Conservation (phyloP, 1,284 basidiomycete species). For the Melanopsichium pennsylvanicum region DNA sequence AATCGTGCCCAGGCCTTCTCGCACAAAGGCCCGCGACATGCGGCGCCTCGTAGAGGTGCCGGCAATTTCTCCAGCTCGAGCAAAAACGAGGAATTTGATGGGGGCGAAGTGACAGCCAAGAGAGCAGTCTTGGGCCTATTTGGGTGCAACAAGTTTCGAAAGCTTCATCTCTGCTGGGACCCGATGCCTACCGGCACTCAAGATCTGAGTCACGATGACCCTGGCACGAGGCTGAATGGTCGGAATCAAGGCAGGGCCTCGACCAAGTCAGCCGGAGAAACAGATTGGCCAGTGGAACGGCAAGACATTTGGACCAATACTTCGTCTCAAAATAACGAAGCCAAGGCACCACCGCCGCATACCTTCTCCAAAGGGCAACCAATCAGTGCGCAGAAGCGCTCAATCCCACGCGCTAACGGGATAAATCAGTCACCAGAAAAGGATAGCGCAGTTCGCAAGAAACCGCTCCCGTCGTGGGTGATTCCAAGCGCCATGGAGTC, state of each 20-base stretch:
- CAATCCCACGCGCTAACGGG: neutral
- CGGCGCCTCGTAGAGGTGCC: constrained; percentile 22
- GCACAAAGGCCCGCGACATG: constrained; percentile 29
- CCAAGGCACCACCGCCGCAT: constrained; percentile 21
- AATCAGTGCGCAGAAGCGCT: neutral
- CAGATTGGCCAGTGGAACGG: constrained; percentile 49
- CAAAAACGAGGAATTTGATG: neutral
- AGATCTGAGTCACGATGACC: neutral
- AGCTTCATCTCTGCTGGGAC: constrained; percentile 37
- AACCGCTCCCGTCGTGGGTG: constrained; percentile 1
- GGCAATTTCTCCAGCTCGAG: constrained; percentile 10
- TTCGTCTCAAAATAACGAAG: constrained; percentile 25
- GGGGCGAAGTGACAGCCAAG: neutral
- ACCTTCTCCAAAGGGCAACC: neutral
- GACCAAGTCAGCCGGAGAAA: neutral
- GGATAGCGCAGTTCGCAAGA: too few relatives aligned
- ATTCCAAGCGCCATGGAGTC: constrained; percentile 13
- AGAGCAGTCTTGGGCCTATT: constrained; percentile 4
- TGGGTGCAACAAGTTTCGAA: constrained; percentile 14
- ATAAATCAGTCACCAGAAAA: neutral
- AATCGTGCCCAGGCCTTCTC: neutral
- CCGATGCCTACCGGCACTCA: neutral
- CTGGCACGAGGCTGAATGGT: too few relatives aligned
- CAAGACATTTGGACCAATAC: constrained; percentile 56
- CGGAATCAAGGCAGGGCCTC: too few relatives aligned